These are phyloP conservation scores for Erysimum cheiri DNA, from an alignment of 441 rosid genomes.

Conservation along the genomic window DNA sequence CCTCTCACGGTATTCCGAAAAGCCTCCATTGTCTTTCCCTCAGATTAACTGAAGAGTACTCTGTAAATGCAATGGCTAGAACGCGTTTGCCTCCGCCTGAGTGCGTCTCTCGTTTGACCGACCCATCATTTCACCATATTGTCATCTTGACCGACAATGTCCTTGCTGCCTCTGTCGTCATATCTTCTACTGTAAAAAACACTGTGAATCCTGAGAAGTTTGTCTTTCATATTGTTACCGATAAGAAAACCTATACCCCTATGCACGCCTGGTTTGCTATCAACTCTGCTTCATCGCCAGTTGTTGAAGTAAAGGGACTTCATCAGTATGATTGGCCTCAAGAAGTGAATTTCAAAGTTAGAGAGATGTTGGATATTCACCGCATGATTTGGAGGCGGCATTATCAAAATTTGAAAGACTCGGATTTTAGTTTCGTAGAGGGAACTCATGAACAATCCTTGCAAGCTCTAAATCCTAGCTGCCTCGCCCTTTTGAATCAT, in stretches of 20 bases:
- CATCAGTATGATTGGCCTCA: constrained; percentile 92
- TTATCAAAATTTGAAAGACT: constrained; percentile 62
- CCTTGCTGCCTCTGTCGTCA: constrained; percentile 85
- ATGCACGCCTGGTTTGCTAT: constrained; percentile 98
- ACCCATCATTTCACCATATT: constrained; percentile 74
- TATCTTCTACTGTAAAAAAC: constrained; percentile 72
- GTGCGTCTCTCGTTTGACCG: constrained; percentile 67
- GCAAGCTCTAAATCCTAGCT: constrained; percentile 66
- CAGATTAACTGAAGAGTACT: constrained; percentile 86
- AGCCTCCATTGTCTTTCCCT: constrained; percentile 87
- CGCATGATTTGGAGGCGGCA: constrained; percentile 66
- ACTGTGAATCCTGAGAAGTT: constrained; percentile 69
- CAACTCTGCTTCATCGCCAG: constrained; percentile 64
- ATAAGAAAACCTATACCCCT: constrained; percentile 87
- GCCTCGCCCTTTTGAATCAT: constrained; percentile 79
- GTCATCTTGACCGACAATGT: constrained; percentile 89
- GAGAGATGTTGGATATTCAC: constrained; percentile 76
- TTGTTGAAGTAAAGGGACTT: constrained; percentile 91
- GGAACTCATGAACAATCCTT: constrained; percentile 52
- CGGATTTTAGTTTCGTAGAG: constrained; percentile 50
- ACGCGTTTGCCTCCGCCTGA: constrained; percentile 83
- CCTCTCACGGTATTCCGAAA: constrained; percentile 89
- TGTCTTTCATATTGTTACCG: constrained; percentile 87
- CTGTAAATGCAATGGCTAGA: constrained; percentile 85
- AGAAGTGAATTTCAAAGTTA: constrained; percentile 71